phyloP scores from a whole-genome alignment of 139 green algal species.

The Chlorella sp. region DNA sequence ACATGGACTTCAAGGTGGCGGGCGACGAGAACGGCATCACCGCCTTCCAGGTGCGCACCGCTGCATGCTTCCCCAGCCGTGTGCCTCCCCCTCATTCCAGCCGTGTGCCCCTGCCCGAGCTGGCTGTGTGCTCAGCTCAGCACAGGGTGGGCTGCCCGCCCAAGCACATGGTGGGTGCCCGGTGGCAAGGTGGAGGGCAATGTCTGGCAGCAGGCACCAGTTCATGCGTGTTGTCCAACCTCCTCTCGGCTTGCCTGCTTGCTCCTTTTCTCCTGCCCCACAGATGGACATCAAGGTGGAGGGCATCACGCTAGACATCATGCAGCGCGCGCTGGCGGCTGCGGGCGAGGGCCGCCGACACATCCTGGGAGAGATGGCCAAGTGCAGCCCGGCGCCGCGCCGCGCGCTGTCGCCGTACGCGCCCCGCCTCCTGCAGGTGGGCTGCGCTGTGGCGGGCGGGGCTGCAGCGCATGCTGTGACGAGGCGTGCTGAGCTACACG shows the following conservation, averaged over 20 bases:
- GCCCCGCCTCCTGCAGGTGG: constrained; percentile 63
- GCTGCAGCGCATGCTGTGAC: too few species aligned
- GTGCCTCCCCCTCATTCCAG: too few species aligned
- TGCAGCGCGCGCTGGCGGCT: constrained; percentile 84
- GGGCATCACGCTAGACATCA: constrained; percentile 93
- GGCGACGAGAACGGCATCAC: constrained; percentile 77
- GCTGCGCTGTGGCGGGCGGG: background rate
- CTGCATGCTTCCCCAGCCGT: too few species aligned
- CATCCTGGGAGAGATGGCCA: constrained; percentile 88
- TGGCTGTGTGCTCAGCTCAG: too few species aligned
- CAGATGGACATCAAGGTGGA: constrained; percentile 88
- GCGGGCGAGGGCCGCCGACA: constrained; percentile 71
- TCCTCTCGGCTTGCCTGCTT: too few species aligned
- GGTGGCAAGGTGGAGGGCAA: too few species aligned
- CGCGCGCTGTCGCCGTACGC: constrained; percentile 63
- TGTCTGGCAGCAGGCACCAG: too few species aligned
- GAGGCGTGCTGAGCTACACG: background rate
- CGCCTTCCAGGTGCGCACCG: constrained; percentile 84
- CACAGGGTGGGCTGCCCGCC: too few species aligned
- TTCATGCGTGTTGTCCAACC: too few species aligned
- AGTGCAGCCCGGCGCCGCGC: constrained; percentile 66
- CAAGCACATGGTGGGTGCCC: too few species aligned
- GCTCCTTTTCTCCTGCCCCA: too few species aligned
- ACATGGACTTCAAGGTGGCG: constrained; percentile 99
- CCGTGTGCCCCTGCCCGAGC: too few species aligned